Evolutionary conservation across 1,139 yeast species (phyloP), one percentile per base, ranked within the genome.

Genomic region (Nematodospora anomalae): DNA sequence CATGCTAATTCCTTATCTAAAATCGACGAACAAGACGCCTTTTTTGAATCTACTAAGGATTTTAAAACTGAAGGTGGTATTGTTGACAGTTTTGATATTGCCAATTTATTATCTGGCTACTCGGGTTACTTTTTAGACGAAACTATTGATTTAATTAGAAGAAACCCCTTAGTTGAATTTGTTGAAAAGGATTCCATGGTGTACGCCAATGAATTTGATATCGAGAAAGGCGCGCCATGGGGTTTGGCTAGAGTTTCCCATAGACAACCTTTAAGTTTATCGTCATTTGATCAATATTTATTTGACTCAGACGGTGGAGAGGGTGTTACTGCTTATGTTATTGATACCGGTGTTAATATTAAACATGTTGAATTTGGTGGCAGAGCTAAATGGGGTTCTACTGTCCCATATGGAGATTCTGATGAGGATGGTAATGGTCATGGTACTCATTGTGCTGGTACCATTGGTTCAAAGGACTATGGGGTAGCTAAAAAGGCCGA

Each of bases 351-450:
- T 68, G 76, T 90, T 61, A 83, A 85, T 55, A 71, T 83, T 38
- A 71, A 76, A 43, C 97, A 89, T 64, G 76, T 69, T 38, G 95
- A 89, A 56, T 89, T 90, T 55, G 90, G 74, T 39, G 96, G 96
- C 44, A 84, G 98, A 64, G 98, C 97, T 45, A 57, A 54, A 32
- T 90, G 97, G 97, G 97, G 97, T 53, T 77, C 82, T 53, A 89
- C 97, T 31, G 74, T 92, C 49, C 96, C 97, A 38, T 57, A 64
- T 31, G 92, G 88, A 50, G 96, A 90, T 57, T 74, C 71, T 33
- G 96, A 90, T 55, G 59, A 68, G 35, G 97, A 92, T 61, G 95
- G 95, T 38, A 90, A 90, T 59, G 98, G 97, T 37, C 98, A 92
- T 68, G 95, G 94, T 45, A 83, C 94, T 40, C 95, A 85, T 58